Evolutionary conservation across 2,329 filamentous ascomycete species (phyloP).

Genomic region (Clarireedia sp.): DNA sequence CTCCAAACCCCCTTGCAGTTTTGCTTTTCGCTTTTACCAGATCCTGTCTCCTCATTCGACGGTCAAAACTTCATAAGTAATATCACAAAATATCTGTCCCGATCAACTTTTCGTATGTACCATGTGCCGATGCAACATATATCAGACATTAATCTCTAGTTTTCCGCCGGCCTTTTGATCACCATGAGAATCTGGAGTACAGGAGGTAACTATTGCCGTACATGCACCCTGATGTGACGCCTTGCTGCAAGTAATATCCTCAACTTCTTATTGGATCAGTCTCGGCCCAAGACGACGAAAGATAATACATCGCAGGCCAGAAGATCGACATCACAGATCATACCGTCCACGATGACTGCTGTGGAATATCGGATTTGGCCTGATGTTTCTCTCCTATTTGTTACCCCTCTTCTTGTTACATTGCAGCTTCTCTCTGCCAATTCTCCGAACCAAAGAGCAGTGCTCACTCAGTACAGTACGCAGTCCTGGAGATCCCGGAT

Average conservation of each 20-base stretch:
- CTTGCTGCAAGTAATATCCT: conserved; percentile 9
- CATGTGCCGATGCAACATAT: no score
- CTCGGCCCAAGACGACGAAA: background rate
- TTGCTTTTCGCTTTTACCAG: no score
- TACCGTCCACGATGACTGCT: background rate
- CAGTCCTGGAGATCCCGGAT: background rate
- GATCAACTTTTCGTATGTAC: no score
- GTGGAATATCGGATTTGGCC: background rate
- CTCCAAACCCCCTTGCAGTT: no score
- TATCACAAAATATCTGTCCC: no score
- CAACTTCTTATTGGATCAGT: conserved; percentile 1
- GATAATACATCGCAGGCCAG: conserved; percentile 1
- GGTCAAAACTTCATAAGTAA: no score
- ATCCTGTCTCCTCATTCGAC: no score
- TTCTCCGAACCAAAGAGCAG: conserved; percentile 1
- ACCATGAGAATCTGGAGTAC: no score
- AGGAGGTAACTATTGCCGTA: background rate
- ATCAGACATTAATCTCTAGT: no score
- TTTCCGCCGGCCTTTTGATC: no score
- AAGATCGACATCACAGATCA: conserved; percentile 4
- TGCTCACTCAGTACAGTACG: background rate
- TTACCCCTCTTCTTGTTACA: background rate
- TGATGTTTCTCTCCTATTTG: background rate
- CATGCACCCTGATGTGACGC: background rate
- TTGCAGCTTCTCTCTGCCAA: background rate